Percentiles rank a stretch among this genome's conserved stretches.
Evolutionary conservation across 345 rosid genomes (phyloP).

Genomic region (Tarenaya hassleriana): DNA sequence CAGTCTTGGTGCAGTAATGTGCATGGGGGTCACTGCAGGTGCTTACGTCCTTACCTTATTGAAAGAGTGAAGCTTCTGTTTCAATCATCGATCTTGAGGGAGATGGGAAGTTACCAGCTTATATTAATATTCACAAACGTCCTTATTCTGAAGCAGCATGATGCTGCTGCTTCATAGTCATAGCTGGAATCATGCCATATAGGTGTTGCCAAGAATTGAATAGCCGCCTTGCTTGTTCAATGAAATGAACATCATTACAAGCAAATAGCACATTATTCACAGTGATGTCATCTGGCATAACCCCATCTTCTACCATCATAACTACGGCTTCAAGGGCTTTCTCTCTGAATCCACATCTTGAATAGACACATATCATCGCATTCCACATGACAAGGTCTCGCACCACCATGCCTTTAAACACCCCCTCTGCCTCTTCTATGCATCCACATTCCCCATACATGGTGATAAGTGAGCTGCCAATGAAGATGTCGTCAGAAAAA

Average conservation of each 20-base stretch:
- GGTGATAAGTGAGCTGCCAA: slow-evolving; percentile 30
- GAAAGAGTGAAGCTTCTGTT: no score
- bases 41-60: slow-evolving; percentile 84
- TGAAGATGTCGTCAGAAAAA: slow-evolving; percentile 20
- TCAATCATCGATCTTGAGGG: no score
- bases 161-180: no score
- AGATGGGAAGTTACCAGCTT: no score
- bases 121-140: no score
- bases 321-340: slow-evolving; percentile 36
- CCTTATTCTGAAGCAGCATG: no score
- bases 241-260: slow-evolving; percentile 31
- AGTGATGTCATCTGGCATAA: slow-evolving; percentile 33
- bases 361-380: slow-evolving; percentile 30
- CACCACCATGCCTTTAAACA: slow-evolving; percentile 27
- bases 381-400: slow-evolving; percentile 34
- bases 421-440: slow-evolving; percentile 36
- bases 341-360: slow-evolving; percentile 29
- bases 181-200: no score
- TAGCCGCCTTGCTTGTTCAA: neutral
- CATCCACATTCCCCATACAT: slow-evolving; percentile 38
- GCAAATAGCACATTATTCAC: slow-evolving; percentile 33
- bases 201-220: neutral
- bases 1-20: slow-evolving; percentile 91
- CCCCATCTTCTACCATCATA: slow-evolving; percentile 32
- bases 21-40: slow-evolving; percentile 96